These are phyloP conservation scores for Vigna mungo DNA, from an alignment of 306 rosid species.

Conservation along the genomic window DNA sequence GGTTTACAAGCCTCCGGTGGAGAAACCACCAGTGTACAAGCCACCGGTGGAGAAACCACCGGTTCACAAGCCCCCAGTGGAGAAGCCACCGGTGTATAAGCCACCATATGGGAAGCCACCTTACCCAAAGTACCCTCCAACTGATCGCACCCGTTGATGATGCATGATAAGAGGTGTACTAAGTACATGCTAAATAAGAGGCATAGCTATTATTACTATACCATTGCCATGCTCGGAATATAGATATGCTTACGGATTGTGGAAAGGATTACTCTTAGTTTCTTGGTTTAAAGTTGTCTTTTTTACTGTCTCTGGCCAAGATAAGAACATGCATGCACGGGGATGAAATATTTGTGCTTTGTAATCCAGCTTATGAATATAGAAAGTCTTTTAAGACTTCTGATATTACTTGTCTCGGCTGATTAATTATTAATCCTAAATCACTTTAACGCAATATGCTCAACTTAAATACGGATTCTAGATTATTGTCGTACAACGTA, in stretches of 20 bases:
- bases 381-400: neutral
- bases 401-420: neutral
- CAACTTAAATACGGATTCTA: neutral
- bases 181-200: neutral
- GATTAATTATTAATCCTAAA: neutral
- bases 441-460: neutral
- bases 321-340: neutral
- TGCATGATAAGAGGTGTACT: neutral
- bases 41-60: neutral
- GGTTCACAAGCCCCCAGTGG: neutral
- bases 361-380: neutral
- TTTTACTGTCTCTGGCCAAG: neutral
- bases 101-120: slow-evolving; percentile 3
- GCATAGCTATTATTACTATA: neutral
- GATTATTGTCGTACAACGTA: neutral
- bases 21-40: neutral
- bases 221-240: neutral
- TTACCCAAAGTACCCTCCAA: neutral
- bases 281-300: neutral
- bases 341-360: neutral
- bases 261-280: neutral
- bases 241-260: neutral
- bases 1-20: neutral
- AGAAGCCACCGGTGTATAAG: neutral
- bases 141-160: neutral